These are phyloP conservation scores for Bonia amplexicaulis DNA, from an alignment of 176 grass and related monocot species.

Conservation along the genomic window DNA sequence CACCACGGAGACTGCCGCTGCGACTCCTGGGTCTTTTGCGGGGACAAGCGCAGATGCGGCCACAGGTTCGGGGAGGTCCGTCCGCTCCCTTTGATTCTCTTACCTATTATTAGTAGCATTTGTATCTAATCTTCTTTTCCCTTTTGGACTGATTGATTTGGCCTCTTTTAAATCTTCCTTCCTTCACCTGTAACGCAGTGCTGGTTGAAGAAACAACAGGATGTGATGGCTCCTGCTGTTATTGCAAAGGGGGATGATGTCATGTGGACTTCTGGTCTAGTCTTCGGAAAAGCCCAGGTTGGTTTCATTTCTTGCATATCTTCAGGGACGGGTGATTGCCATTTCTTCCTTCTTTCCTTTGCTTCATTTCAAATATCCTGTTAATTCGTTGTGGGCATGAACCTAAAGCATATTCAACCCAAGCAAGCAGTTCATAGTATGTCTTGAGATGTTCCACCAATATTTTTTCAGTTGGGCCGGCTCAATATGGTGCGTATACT, in stretches of 20 bases:
- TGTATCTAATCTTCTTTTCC: background rate
- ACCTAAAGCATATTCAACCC: too few relatives aligned
- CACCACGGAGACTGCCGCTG: slow-evolving; percentile 49
- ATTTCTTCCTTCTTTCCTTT: background rate
- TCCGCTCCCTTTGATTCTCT: background rate
- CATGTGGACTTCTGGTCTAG: slow-evolving; percentile 86
- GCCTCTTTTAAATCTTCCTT: background rate
- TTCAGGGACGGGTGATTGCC: too few relatives aligned
- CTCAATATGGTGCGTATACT: background rate
- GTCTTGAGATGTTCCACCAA: background rate
- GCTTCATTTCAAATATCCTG: background rate
- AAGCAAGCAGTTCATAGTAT: background rate
- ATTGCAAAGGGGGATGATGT: slow-evolving; percentile 45
- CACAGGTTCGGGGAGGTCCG: slow-evolving; percentile 68
- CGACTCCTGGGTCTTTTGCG: slow-evolving; percentile 92
- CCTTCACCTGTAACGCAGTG: slow-evolving; percentile 35
- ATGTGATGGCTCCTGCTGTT: slow-evolving; percentile 58
- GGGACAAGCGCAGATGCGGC: slow-evolving; percentile 53
- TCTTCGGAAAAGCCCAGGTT: slow-evolving; percentile 68
- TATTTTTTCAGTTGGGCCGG: background rate
- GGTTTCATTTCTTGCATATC: background rate
- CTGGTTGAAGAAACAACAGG: slow-evolving; percentile 87
- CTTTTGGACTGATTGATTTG: background rate
- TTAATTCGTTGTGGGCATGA: background rate
- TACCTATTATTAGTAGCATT: too few relatives aligned